Conservation (phyloP, 73 alveolate species). For the Tetrahymena malaccensis region DNA sequence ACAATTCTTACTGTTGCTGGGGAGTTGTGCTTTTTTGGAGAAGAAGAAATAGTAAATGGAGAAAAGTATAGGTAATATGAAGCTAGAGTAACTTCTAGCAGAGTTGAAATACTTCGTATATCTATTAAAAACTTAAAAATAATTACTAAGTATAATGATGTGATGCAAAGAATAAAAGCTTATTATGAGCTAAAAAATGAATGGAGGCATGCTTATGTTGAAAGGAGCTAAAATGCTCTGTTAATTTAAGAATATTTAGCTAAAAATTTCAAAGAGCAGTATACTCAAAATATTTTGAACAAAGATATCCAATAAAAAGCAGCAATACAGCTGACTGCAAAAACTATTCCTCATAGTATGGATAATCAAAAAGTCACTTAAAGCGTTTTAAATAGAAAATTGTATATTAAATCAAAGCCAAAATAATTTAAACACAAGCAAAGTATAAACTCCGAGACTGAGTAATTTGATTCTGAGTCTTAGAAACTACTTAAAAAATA, state of each 20-base stretch:
- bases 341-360: neutral
- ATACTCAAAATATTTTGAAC: neutral
- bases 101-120: neutral
- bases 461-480: neutral
- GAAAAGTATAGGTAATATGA: neutral
- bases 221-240: neutral
- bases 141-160: neutral
- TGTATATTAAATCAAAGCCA: neutral
- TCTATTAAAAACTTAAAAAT: neutral
- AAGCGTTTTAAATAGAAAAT: neutral
- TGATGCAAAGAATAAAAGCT: neutral
- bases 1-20: neutral
- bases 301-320: neutral
- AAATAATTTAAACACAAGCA: neutral
- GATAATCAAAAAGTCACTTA: neutral
- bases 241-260: neutral
- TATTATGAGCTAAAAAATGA: neutral
- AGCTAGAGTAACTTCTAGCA: neutral
- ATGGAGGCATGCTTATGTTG: neutral
- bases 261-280: neutral
- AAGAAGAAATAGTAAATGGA: neutral
- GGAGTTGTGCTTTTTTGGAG: neutral
- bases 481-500: neutral
- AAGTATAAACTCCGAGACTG: neutral
- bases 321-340: neutral